Percentiles rank a stretch among this genome's conserved stretches.
phyloP scores from a whole-genome alignment of 2,329 filamentous ascomycete genomes.

The Scopulariopsis brevicaulis region DNA sequence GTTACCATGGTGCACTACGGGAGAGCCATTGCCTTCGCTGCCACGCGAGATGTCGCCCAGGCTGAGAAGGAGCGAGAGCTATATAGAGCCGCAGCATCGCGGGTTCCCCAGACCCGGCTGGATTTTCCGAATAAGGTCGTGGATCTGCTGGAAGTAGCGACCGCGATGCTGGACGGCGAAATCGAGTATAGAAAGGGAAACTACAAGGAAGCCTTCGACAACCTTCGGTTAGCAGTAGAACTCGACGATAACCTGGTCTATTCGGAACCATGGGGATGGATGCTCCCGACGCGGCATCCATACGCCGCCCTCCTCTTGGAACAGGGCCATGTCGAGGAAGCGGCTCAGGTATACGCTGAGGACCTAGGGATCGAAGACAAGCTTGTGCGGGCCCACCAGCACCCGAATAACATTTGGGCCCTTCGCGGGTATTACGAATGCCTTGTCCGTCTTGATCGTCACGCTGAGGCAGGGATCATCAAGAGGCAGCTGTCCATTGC shows the following conservation, averaged over 20 bases:
- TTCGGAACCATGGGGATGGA: constrained; percentile 71
- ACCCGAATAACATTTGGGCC: constrained; percentile 67
- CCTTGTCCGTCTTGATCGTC: constrained; percentile 38
- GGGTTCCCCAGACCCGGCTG: constrained; percentile 47
- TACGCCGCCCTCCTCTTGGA: constrained; percentile 60
- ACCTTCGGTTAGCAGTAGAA: constrained; percentile 43
- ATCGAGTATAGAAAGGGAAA: constrained; percentile 56
- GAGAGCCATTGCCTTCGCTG: constrained; percentile 55
- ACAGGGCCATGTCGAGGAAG: constrained; percentile 46
- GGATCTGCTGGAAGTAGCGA: constrained; percentile 51
- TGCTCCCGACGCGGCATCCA: constrained; percentile 63
- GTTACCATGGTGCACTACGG: constrained; percentile 59
- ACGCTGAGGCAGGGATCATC: constrained; percentile 22
- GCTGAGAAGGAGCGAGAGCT: constrained; percentile 37
- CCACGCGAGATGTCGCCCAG: constrained; percentile 38
- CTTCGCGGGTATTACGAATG: constrained; percentile 66
- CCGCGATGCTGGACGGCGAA: constrained; percentile 64
- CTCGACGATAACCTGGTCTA: constrained; percentile 55
- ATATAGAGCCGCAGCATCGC: constrained; percentile 37
- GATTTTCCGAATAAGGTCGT: constrained; percentile 24
- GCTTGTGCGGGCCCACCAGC: constrained; percentile 51
- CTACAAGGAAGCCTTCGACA: constrained; percentile 44
- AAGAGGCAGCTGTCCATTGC: constrained; percentile 37
- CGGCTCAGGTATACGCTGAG: constrained; percentile 43
- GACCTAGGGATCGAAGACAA: constrained; percentile 50